A percentile compares a stretch with the other conserved stretches of the same genome.
Evolutionary conservation across 352 stramenopile genomes (phyloP).

Genomic region (Lagenidium giganteum): DNA sequence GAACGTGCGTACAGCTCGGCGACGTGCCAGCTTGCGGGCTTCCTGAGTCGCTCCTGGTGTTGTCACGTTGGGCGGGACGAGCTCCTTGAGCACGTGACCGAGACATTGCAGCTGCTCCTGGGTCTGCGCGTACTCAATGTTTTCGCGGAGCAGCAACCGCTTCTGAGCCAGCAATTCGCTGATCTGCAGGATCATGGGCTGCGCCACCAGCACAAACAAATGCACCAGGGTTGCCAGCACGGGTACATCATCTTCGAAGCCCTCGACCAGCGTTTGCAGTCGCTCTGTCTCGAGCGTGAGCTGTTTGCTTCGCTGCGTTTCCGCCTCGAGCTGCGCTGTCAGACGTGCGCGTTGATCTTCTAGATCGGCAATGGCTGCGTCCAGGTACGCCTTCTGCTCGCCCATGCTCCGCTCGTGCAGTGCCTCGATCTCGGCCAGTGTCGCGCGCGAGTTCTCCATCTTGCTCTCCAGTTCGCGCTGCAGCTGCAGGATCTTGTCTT

Average conservation of each 20-base stretch:
- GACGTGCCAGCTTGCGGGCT: slow-evolving; percentile 10
- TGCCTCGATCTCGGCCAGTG: slow-evolving; percentile 33
- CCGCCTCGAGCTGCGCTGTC: slow-evolving; percentile 21
- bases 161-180: slow-evolving; percentile 60
- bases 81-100: slow-evolving; percentile 47
- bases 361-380: slow-evolving; percentile 20
- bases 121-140: slow-evolving; percentile 30
- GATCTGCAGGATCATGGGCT: slow-evolving; percentile 57
- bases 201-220: slow-evolving; percentile 55
- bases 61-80: slow-evolving; percentile 22
- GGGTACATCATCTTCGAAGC: slow-evolving; percentile 36
- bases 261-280: slow-evolving; percentile 24
- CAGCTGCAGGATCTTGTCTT: slow-evolving; percentile 16
- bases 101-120: slow-evolving; percentile 63
- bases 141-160: slow-evolving; percentile 41
- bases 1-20: slow-evolving; percentile 15
- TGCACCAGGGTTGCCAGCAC: slow-evolving; percentile 40
- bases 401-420: slow-evolving; percentile 26
- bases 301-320: slow-evolving; percentile 7
- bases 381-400: slow-evolving; percentile 36
- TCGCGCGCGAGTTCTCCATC: slow-evolving; percentile 23
- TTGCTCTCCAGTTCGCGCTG: slow-evolving; percentile 32
- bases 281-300: slow-evolving; percentile 12
- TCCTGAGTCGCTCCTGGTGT: slow-evolving; percentile 10
- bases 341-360: slow-evolving; percentile 35